These are phyloP conservation scores for Dillenia suffruticosa DNA, from an alignment of 164 flowering plant genomes.

Conservation along the genomic window DNA sequence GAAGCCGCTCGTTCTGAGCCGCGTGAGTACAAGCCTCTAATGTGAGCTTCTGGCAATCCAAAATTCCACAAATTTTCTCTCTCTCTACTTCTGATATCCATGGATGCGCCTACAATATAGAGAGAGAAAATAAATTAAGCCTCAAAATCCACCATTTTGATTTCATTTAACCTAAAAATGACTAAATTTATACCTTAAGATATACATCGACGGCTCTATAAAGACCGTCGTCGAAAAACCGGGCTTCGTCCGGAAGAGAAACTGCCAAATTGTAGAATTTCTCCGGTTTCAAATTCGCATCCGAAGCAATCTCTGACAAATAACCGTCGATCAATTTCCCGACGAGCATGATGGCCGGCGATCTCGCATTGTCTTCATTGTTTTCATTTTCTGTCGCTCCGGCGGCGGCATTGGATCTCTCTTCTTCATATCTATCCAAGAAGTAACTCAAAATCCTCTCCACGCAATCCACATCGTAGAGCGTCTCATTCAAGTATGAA, in stretches of 20 bases:
- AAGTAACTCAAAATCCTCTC: slow-evolving; percentile 60
- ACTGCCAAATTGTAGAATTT: slow-evolving; percentile 62
- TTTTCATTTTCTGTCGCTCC: slow-evolving; percentile 15
- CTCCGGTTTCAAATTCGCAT: slow-evolving; percentile 74
- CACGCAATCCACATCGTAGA: slow-evolving; percentile 79
- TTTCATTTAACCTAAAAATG: no score
- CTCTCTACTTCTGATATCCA: slow-evolving; percentile 75
- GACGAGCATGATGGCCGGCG: slow-evolving; percentile 62
- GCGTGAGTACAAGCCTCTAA: slow-evolving; percentile 98
- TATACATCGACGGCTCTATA: slow-evolving; percentile 93
- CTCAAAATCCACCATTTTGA: not conserved
- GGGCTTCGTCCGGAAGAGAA: slow-evolving; percentile 67
- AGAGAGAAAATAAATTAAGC: not conserved
- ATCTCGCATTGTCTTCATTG: slow-evolving; percentile 17
- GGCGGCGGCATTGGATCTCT: slow-evolving; percentile 7
- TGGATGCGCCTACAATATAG: slow-evolving; percentile 73
- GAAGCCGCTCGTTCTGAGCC: slow-evolving; percentile 95
- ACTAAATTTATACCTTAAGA: slow-evolving; percentile 55
- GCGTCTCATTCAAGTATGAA: slow-evolving; percentile 73
- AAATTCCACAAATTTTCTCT: slow-evolving; percentile 67
- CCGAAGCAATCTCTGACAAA: slow-evolving; percentile 84
- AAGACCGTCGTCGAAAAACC: slow-evolving; percentile 83
- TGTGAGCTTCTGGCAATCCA: slow-evolving; percentile 91
- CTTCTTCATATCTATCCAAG: slow-evolving; percentile 27
- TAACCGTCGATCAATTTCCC: slow-evolving; percentile 91